phyloP scores from a whole-genome alignment of 2,329 filamentous ascomycete species.

The Fusarium chlamydosporum region DNA sequence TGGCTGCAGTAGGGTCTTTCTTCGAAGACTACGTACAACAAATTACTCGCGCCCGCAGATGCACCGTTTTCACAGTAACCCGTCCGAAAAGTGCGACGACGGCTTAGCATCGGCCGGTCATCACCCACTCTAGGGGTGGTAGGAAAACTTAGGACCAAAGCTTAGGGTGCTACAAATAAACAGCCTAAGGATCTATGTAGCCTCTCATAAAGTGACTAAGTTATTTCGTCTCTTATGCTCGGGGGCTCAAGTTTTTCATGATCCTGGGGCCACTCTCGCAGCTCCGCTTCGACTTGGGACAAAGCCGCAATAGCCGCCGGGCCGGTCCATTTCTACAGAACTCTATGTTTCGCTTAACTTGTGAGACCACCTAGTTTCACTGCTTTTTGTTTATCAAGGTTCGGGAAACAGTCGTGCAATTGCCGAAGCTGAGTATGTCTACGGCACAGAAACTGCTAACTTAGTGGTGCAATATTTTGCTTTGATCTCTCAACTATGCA shows the following conservation, averaged over 20 bases:
- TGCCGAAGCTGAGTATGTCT: conserved; percentile 11
- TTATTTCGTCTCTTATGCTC: too few relatives aligned
- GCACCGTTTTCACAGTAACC: conserved; percentile 31
- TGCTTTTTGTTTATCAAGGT: neutral
- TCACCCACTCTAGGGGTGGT: too few relatives aligned
- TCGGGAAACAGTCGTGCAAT: neutral
- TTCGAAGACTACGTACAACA: conserved; percentile 3
- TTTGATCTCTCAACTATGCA: conserved; percentile 24
- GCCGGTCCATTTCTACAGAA: conserved; percentile 46
- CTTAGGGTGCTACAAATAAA: too few relatives aligned
- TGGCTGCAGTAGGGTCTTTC: neutral
- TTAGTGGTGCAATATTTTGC: conserved; percentile 20
- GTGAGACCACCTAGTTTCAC: neutral
- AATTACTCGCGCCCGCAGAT: conserved; percentile 15
- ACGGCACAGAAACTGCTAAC: conserved; percentile 23
- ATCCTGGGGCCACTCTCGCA: conserved; percentile 39
- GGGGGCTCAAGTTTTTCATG: too few relatives aligned
- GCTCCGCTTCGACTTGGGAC: conserved; percentile 31
- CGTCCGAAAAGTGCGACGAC: conserved; percentile 22
- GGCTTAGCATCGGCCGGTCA: conserved; percentile 45
- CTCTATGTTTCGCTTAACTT: conserved; percentile 22
- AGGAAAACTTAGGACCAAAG: too few relatives aligned
- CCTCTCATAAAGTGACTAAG: too few relatives aligned
- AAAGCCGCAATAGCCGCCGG: conserved; percentile 52
- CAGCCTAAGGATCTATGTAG: too few relatives aligned